These are phyloP conservation scores for Ceratocystis eucalypticola DNA, from an alignment of 2,329 filamentous ascomycete species.

Conservation along the genomic window DNA sequence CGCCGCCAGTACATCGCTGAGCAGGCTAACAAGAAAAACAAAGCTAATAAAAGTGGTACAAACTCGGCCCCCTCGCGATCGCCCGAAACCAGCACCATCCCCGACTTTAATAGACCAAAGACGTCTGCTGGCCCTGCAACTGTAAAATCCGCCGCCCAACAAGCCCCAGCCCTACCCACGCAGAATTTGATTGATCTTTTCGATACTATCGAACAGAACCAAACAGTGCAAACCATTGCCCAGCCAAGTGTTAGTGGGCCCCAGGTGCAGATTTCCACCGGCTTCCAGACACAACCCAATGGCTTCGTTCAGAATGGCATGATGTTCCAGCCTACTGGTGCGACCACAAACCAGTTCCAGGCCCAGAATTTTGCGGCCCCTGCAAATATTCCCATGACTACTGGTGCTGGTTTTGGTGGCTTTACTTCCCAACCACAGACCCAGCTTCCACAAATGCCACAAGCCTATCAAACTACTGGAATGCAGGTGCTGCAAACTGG, in stretches of 20 bases:
- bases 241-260: constrained; percentile 24
- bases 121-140: constrained; percentile 25
- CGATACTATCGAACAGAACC: constrained; percentile 80
- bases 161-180: constrained; percentile 29
- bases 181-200: constrained; percentile 89
- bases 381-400: constrained; percentile 21
- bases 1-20: constrained; percentile 83
- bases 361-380: constrained; percentile 10
- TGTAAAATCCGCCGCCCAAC: neutral
- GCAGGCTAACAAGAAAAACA: constrained; percentile 53
- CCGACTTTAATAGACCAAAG: constrained; percentile 25
- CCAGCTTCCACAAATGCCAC: constrained; percentile 24
- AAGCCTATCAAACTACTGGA: constrained; percentile 23
- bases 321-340: constrained; percentile 22
- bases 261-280: constrained; percentile 24
- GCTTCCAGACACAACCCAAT: constrained; percentile 30
- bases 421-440: constrained; percentile 24
- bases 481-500: constrained; percentile 19
- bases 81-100: constrained; percentile 26
- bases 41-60: constrained; percentile 27
- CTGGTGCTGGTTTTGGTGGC: constrained; percentile 18
- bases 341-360: constrained; percentile 23
- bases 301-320: constrained; percentile 24
- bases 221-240: constrained; percentile 41
- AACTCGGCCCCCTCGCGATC: constrained; percentile 23